phyloP scores from a whole-genome alignment of 345 rosid species.

The Syzygium aqueum region DNA sequence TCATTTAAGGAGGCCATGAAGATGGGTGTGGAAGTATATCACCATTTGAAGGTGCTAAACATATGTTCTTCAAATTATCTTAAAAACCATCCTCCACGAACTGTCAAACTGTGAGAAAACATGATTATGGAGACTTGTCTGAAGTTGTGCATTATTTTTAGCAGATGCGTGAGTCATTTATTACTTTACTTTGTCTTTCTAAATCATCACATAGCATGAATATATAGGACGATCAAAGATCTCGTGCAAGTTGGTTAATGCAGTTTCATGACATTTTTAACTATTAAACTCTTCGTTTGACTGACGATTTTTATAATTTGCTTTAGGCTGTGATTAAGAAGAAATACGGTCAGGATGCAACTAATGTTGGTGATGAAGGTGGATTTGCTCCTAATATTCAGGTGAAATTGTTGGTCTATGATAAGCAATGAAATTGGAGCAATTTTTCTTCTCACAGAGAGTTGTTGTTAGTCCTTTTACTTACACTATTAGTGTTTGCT shows the following conservation, averaged over 20 bases:
- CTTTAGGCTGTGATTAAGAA: conserved; percentile 65
- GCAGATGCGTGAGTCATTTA: not conserved
- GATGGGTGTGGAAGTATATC: conserved; percentile 98
- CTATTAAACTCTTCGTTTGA: not conserved
- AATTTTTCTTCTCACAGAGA: not conserved
- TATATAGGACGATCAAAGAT: not conserved
- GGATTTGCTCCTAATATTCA: conserved; percentile 98
- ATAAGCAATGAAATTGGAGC: not conserved
- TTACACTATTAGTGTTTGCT: not conserved
- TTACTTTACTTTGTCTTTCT: not conserved
- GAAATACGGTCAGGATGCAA: conserved; percentile 99
- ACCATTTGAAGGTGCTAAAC: conserved; percentile 62
- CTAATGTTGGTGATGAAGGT: conserved; percentile 98
- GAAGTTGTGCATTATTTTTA: not conserved
- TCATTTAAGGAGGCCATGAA: conserved; percentile 97
- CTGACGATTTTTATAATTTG: not conserved
- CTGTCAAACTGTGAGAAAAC: not conserved
- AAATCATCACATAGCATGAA: not conserved
- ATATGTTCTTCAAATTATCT: not conserved
- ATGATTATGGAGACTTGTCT: not conserved
- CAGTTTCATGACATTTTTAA: not conserved
- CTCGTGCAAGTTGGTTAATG: not conserved
- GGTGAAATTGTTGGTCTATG: conserved; percentile 18
- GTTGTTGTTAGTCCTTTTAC: not conserved
- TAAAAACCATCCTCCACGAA: not conserved